Evolutionary conservation across 164 flowering plant genomes (phyloP).

Genomic region (grape (Vitis vinifera)): ASM3070453v1 NC_081817.1:929001-929500

Average conservation of each 20-base stretch:
- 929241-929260: slow-evolving; percentile 18
- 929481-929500: too few relatives aligned
- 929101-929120: neutral
- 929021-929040: neutral
- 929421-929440: too few relatives aligned
- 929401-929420: too few relatives aligned
- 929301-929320: slow-evolving; percentile 29
- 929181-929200: slow-evolving; percentile 3
- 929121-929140: slow-evolving; percentile 1
- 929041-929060: neutral
- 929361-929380: slow-evolving; percentile 30
- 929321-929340: slow-evolving; percentile 58
- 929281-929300: slow-evolving; percentile 10
- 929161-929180: neutral
- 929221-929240: neutral
- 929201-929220: slow-evolving; percentile 5
- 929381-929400: too few relatives aligned
- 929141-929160: neutral
- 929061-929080: neutral
- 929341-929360: slow-evolving; percentile 54
- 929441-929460: too few relatives aligned
- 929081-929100: slow-evolving; percentile 1
- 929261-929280: neutral
- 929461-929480: too few relatives aligned
- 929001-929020: neutral